Conservation (phyloP, 2,329 filamentous ascomycete species). For the Penicillium polonicum region DNA sequence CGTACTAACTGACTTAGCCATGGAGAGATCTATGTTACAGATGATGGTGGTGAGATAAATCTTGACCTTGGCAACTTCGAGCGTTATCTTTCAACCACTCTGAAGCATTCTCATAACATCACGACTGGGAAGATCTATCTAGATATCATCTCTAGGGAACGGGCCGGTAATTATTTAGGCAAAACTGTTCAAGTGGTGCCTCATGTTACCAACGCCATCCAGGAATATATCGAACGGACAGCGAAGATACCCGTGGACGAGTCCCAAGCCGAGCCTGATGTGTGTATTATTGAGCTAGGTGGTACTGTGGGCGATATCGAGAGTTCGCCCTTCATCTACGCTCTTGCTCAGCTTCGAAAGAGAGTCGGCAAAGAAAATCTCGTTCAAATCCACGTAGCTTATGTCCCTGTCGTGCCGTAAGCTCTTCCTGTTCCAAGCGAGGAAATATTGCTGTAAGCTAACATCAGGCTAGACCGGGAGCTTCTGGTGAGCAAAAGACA, state of each 20-base stretch:
- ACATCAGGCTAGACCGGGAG: not conserved
- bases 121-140: conserved; percentile 97
- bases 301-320: conserved; percentile 71
- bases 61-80: conserved; percentile 76
- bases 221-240: conserved; percentile 88
- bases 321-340: conserved; percentile 83
- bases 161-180: conserved; percentile 76
- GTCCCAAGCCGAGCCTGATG: conserved; percentile 76
- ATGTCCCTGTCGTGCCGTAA: conserved; percentile 67
- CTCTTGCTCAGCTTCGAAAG: conserved; percentile 73
- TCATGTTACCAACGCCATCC: conserved; percentile 86
- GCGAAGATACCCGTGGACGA: conserved; percentile 84
- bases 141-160: conserved; percentile 75
- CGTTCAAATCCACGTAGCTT: conserved; percentile 75
- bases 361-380: conserved; percentile 76
- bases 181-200: conserved; percentile 89
- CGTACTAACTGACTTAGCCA: conserved; percentile 54
- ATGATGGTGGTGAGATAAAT: conserved; percentile 76
- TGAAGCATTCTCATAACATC: conserved; percentile 89
- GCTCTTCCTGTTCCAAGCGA: not conserved
- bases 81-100: conserved; percentile 75
- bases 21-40: conserved; percentile 84
- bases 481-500: conserved; percentile 76
- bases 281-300: conserved; percentile 73
- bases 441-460: not conserved